Percentiles rank a stretch among this genome's conserved stretches.
These are phyloP conservation scores for Ambrosiella beaveri DNA, from an alignment of 2,329 filamentous ascomycete species.

Conservation along the genomic window DNA sequence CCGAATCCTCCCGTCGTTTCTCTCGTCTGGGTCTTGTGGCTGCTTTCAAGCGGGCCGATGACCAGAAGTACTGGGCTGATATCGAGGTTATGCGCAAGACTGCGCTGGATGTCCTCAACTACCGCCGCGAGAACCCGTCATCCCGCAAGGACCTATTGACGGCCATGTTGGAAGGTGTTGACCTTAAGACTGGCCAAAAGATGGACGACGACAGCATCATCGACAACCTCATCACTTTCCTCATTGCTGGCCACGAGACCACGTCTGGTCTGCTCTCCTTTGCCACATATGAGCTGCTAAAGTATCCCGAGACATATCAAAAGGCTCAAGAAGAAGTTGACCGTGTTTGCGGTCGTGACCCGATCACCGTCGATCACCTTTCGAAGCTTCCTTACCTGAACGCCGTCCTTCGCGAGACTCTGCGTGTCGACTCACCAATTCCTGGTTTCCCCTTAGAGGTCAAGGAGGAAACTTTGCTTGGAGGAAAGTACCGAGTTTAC, in stretches of 20 bases:
- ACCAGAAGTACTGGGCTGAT: constrained; percentile 35
- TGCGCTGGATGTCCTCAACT: constrained; percentile 41
- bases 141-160: constrained; percentile 50
- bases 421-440: constrained; percentile 29
- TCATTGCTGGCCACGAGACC: constrained; percentile 57
- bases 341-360: constrained; percentile 38
- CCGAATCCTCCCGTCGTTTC: constrained; percentile 34
- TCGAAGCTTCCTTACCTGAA: constrained; percentile 47
- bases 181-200: constrained; percentile 49
- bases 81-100: constrained; percentile 38
- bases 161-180: constrained; percentile 50
- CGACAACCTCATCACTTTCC: constrained; percentile 55
- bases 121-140: constrained; percentile 35
- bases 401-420: constrained; percentile 47
- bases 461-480: constrained; percentile 34
- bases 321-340: constrained; percentile 54
- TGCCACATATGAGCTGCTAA: constrained; percentile 45
- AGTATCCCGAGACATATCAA: constrained; percentile 39
- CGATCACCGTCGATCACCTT: constrained; percentile 43
- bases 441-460: constrained; percentile 38
- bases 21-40: constrained; percentile 26
- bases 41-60: constrained; percentile 31
- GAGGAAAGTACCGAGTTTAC: constrained; percentile 42
- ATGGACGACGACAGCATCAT: constrained; percentile 45
- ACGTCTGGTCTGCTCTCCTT: constrained; percentile 51